Base-by-base conservation (phyloP, 805 yeast genomes). In the Ogataea methylovora region DNA sequence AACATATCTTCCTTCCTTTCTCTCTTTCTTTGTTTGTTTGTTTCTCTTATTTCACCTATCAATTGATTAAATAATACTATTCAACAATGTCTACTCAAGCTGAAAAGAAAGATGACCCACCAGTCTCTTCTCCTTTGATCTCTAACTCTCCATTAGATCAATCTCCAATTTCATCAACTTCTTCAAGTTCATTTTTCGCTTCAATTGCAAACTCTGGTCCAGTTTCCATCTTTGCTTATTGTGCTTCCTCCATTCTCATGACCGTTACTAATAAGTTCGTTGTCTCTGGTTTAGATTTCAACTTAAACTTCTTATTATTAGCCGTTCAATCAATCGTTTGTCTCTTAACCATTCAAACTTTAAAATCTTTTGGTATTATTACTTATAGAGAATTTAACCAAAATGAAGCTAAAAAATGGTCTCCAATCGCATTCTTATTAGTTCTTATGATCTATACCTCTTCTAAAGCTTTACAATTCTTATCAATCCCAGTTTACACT, bases 261-360 rank as follows among this genome's bases (percentile, higher is more conserved):
- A 92, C 98, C 21, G 87, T 88, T 42, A 88, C 97, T 40, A 92
- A 92, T 73, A 92, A 92, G 65, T 90, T 79, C 56, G 97, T 92
- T 39, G 82, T 92, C 39, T 73, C 84, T 17, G 86, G 83, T 20
- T 70, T 68, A 46, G 64, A 71, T 20, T 76, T 83, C 57, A 71
- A 80, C 57, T 74, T 92, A 73, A 87, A 87, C 69, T 87, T 87
- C 55, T 79, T 92, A 51, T 70, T 90, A 53, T 68, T 92, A 58
- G 94, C 94, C 27, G 79, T 87, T 27, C 98, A 92, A 68, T 75
- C 90, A 22, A 60, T 76, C 36, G 95, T 90, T 39, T 90, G 97
- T 69, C 71, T 83, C 41, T 55, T 65, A 30, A 79, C 84, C 26
- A 79, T 92, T 48, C 69, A 77, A 37, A 62, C 75, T n/a, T 70